A percentile compares a stretch with the other conserved stretches of the same genome.
Conservation (phyloP, 352 stramenopile genomes). For the Phytopythium cucurbitacearum region DNA sequence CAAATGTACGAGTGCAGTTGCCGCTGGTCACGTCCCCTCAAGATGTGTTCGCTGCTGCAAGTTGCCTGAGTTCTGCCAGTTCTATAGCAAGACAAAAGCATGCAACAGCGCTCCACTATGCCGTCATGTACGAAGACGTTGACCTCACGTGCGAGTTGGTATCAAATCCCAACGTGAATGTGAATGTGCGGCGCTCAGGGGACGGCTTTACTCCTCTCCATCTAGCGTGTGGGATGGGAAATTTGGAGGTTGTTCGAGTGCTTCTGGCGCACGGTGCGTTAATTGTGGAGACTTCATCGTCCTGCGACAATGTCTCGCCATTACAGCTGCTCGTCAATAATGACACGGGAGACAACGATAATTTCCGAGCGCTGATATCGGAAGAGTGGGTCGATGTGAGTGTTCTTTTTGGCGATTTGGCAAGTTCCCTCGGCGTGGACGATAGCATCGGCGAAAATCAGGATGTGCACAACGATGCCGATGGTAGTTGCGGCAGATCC, state of each 20-base stretch:
- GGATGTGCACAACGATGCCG: constrained; percentile 6
- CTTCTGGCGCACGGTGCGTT: constrained; percentile 49
- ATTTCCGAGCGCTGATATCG: constrained; percentile 35
- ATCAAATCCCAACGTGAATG: constrained; percentile 25
- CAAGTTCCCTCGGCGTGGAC: no score
- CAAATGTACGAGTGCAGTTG: constrained; percentile 58
- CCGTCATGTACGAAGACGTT: constrained; percentile 56
- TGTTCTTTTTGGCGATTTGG: constrained; percentile 1
- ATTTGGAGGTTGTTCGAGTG: constrained; percentile 41
- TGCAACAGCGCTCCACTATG: constrained; percentile 53
- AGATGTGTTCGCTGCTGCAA: background rate
- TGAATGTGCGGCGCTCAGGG: constrained; percentile 51
- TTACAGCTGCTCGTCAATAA: constrained; percentile 49
- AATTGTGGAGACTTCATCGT: constrained; percentile 44
- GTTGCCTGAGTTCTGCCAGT: background rate
- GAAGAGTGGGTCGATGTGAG: constrained; percentile 23
- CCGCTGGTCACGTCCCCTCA: constrained; percentile 26
- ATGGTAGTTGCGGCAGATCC: constrained; percentile 14
- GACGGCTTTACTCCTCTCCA: constrained; percentile 67
- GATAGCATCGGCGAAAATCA: background rate
- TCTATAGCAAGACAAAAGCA: constrained; percentile 29
- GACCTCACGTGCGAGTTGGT: constrained; percentile 34
- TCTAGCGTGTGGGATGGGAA: constrained; percentile 50
- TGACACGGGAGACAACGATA: constrained; percentile 40
- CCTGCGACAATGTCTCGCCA: constrained; percentile 32